Evolutionary conservation across 768 basidiomycete genomes (phyloP).

Genomic region (Leccinum ochraceum): DNA sequence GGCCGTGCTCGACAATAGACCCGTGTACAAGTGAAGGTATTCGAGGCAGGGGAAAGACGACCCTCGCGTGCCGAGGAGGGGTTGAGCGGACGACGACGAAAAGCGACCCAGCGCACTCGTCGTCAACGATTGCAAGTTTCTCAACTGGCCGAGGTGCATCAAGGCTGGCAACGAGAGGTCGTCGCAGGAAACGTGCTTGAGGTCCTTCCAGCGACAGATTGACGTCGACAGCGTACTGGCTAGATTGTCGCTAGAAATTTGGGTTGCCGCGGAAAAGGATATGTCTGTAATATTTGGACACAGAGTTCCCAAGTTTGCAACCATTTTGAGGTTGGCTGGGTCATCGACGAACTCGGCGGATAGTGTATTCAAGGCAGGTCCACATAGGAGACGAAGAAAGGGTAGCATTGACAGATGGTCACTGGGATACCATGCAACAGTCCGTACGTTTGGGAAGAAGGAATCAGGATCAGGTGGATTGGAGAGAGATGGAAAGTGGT

Average conservation of each 20-base stretch:
- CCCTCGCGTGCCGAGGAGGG: not conserved
- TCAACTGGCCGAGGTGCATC: conserved; percentile 17
- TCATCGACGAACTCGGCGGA: conserved; percentile 24
- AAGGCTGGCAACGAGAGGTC: conserved; percentile 22
- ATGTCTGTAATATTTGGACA: conserved; percentile 26
- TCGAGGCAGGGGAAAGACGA: conserved; percentile 12
- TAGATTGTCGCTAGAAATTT: conserved; percentile 10
- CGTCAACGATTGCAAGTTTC: conserved; percentile 19
- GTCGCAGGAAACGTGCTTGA: conserved; percentile 22
- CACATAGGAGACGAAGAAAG: conserved; percentile 26
- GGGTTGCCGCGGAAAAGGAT: conserved; percentile 14
- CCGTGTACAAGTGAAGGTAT: conserved; percentile 23
- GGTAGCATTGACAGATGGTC: conserved; percentile 21
- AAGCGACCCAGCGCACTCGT: conserved; percentile 13
- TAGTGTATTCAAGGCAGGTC: conserved; percentile 20
- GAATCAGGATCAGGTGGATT: conserved; percentile 11
- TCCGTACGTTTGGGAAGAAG: conserved; percentile 27
- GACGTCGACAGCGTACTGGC: conserved; percentile 19
- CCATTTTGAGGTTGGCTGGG: conserved; percentile 14
- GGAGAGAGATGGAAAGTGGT: conserved; percentile 13
- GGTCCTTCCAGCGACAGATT: conserved; percentile 22
- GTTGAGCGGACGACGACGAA: conserved; percentile 9
- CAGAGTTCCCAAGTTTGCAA: conserved; percentile 11
- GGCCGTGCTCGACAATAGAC: conserved; percentile 11
- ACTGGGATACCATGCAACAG: conserved; percentile 25